These are phyloP conservation scores for Lichtheimia hyalospora DNA, from an alignment of 371 early-diverging fungal genomes.

Conservation along the genomic window DNA sequence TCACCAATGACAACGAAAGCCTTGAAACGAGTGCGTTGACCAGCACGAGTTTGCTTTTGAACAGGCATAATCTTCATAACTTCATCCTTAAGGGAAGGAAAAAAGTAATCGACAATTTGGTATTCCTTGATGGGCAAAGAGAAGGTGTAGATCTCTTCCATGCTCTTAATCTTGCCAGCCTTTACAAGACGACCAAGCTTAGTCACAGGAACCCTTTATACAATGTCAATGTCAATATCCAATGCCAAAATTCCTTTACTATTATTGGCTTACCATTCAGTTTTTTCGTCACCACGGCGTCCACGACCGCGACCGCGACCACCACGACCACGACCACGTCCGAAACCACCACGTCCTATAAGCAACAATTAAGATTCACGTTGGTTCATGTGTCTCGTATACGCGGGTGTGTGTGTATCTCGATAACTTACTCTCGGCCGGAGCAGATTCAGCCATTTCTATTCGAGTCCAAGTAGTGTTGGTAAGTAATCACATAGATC, in stretches of 20 bases:
- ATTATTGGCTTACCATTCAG: constrained; percentile 59
- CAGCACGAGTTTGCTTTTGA: constrained; percentile 99
- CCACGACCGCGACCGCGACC: constrained; percentile 76
- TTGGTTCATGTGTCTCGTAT: not conserved
- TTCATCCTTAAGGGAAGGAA: constrained; percentile 96
- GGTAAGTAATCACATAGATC: not conserved
- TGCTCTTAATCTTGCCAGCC: constrained; percentile 83
- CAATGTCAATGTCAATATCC: not conserved
- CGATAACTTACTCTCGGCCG: constrained; percentile 47
- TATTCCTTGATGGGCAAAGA: constrained; percentile 98
- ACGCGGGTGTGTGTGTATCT: not conserved
- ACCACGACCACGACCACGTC: constrained; percentile 78
- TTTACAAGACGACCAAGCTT: constrained; percentile 95
- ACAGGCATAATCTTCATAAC: constrained; percentile 99
- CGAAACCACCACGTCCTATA: constrained; percentile 72
- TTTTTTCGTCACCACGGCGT: constrained; percentile 80
- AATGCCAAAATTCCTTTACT: not conserved
- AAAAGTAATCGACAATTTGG: constrained; percentile 97
- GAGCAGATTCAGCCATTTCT: constrained; percentile 62
- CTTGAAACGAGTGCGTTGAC: constrained; percentile 99
- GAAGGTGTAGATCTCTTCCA: constrained; percentile 93
- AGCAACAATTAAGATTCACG: not conserved
- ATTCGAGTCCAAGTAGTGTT: constrained; percentile 2
- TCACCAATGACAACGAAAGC: constrained; percentile 98
- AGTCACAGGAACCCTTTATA: constrained; percentile 81